Evolutionary conservation across 192 early-diverging fungal genomes (phyloP), one percentile per base, ranked within the genome.

Genomic region (Borealophlyctis nickersoniae): DNA sequence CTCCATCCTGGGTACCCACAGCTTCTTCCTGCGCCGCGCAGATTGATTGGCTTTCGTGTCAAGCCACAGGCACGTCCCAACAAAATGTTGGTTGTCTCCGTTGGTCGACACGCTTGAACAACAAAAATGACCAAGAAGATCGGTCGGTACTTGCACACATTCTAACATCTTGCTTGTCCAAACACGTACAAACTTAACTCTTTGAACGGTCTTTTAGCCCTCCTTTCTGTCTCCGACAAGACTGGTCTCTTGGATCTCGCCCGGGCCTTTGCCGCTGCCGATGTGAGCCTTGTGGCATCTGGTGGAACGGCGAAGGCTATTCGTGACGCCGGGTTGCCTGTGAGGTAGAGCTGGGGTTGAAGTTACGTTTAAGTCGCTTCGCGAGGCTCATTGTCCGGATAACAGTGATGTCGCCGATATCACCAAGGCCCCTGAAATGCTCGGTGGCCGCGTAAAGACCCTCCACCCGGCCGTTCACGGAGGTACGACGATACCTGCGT

Each of bases 391-490:
- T 11, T 54, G 45, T 52, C 22, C 35, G 4, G 35, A 19, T 30
- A 34, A 60, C 70, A 91, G 89, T 68, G 96, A 98, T 79, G 95
- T 98, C 32, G 91, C 95, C 55, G 96, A 96, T 56, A 93, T 98
- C 56, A 98, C 96, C 60, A 85, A 92, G 69, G 94, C 95, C 36
- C 96, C 96, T 22, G 96, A 98, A 77, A 98, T 98, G 92, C 85
- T 98, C 22, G 96, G 96, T 50, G 96, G 96, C 14, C 91, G 96
- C 61, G 96, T 98, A 66, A 98, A 98, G 87, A 98, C 96, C 32
- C 87, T 98, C 36, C 96, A 98, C 70, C 96, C 96, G 29, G 95
- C 92, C 52, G 94, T 98, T 58, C 96, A 98, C 72, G 96, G 96
- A 66, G 96, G 66, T 60, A 58, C 19, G 27, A 19, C n/a, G n/a